These are phyloP conservation scores for Fusarium scirpi DNA, from an alignment of 2,329 filamentous ascomycete species.

Conservation along the genomic window DNA sequence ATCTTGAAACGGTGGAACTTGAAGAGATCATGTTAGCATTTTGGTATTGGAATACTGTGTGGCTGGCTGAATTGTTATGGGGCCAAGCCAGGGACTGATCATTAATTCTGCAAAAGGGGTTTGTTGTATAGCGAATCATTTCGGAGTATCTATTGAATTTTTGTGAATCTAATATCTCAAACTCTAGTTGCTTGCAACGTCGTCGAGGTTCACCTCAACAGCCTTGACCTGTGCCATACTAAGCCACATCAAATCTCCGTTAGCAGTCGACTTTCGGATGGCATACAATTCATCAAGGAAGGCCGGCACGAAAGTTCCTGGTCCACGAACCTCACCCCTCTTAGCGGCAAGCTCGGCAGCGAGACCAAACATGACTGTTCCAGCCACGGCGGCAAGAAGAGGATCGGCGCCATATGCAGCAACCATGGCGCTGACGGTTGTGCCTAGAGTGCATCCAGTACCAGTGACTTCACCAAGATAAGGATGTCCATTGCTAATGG, in stretches of 20 bases:
- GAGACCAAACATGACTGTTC: slow-evolving; percentile 79
- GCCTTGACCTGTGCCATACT: slow-evolving; percentile 61
- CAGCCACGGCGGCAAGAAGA: slow-evolving; percentile 79
- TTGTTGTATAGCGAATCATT: slow-evolving; percentile 16
- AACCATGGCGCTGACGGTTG: slow-evolving; percentile 80
- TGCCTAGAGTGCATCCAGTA: slow-evolving; percentile 87
- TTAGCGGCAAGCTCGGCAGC: slow-evolving; percentile 77
- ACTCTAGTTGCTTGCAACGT: slow-evolving; percentile 14
- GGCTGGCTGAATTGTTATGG: not conserved
- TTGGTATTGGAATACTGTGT: not conserved
- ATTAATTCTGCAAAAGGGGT: slow-evolving; percentile 6
- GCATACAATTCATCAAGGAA: slow-evolving; percentile 80
- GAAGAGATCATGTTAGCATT: not conserved
- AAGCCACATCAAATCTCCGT: slow-evolving; percentile 65
- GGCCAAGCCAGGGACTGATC: not conserved
- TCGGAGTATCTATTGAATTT: not conserved
- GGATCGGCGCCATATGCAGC: slow-evolving; percentile 72
- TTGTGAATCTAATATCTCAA: not conserved
- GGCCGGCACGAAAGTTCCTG: slow-evolving; percentile 86
- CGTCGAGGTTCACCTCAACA: slow-evolving; percentile 47
- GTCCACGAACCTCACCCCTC: slow-evolving; percentile 75
- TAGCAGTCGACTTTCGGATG: slow-evolving; percentile 61
- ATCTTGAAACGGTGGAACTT: slow-evolving; percentile 6
- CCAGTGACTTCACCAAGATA: slow-evolving; percentile 79
- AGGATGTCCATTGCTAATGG: slow-evolving; percentile 81